Conservation (phyloP, 1,284 basidiomycete genomes). For the Singerocomus inundabilis region DNA sequence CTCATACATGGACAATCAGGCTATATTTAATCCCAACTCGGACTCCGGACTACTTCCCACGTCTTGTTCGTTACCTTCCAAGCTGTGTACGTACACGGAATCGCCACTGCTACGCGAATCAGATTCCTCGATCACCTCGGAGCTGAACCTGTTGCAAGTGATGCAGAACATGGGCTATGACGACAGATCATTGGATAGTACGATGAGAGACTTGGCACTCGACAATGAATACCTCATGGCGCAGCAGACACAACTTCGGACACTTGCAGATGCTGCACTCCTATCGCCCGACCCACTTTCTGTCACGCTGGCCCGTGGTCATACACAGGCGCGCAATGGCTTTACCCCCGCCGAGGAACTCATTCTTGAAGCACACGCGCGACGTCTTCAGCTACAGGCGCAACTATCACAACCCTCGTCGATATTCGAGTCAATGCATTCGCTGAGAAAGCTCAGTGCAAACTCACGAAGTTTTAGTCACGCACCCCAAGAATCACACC, state of each 20-base stretch:
- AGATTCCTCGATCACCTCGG: slow-evolving; percentile 13
- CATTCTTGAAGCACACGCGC: slow-evolving; percentile 58
- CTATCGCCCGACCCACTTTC: slow-evolving; percentile 15
- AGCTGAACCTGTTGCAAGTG: slow-evolving; percentile 29
- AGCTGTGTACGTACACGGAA: slow-evolving; percentile 14
- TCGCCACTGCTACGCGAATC: slow-evolving; percentile 16
- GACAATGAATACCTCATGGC: slow-evolving; percentile 19
- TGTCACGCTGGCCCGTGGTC: slow-evolving; percentile 22
- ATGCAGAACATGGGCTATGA: slow-evolving; percentile 25
- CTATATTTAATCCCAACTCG: not conserved
- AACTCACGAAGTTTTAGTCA: slow-evolving; percentile 3
- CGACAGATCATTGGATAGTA: slow-evolving; percentile 12
- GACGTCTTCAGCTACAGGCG: slow-evolving; percentile 21
- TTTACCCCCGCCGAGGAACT: slow-evolving; percentile 67
- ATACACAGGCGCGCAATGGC: slow-evolving; percentile 47
- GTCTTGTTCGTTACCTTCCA: slow-evolving; percentile 23
- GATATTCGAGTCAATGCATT: slow-evolving; percentile 6
- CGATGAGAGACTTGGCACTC: slow-evolving; percentile 14
- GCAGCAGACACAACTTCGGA: slow-evolving; percentile 25
- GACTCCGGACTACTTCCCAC: slow-evolving; percentile 9
- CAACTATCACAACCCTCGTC: slow-evolving; percentile 9
- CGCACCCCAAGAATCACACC: not conserved
- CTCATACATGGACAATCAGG: slow-evolving; percentile 2
- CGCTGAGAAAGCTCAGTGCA: slow-evolving; percentile 7
- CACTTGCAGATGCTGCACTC: slow-evolving; percentile 23